phyloP scores from a whole-genome alignment of 345 rosid species.

The Syzygium aqueum region DNA sequence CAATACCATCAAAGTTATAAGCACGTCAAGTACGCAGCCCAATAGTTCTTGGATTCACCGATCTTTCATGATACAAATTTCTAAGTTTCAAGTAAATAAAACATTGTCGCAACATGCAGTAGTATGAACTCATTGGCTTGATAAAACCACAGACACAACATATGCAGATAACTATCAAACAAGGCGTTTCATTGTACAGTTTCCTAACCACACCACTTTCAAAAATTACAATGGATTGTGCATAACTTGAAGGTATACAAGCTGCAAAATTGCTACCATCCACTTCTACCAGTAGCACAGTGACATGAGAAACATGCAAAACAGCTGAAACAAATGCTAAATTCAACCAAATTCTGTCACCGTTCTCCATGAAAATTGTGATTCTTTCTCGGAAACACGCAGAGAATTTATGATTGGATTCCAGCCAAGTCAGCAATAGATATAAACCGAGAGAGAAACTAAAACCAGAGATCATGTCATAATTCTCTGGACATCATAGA shows the following conservation, averaged over 20 bases:
- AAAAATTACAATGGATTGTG: neutral
- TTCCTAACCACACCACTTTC: neutral
- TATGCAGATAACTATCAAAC: neutral
- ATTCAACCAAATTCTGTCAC: too few relatives aligned
- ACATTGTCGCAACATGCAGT: neutral
- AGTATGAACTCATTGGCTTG: neutral
- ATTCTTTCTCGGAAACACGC: neutral
- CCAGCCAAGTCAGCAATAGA: neutral
- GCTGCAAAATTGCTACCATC: too few relatives aligned
- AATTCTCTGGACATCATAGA: neutral
- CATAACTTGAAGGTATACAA: neutral
- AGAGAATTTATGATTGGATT: neutral
- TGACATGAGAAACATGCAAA: too few relatives aligned
- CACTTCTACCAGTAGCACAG: too few relatives aligned
- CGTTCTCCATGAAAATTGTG: too few relatives aligned
- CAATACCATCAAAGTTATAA: neutral
- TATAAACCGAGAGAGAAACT: neutral
- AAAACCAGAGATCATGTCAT: neutral
- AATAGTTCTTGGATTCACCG: neutral
- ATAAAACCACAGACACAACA: neutral
- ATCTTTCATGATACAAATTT: neutral
- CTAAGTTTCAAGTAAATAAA: neutral
- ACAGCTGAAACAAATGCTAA: too few relatives aligned
- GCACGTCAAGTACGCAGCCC: neutral
- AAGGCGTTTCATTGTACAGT: neutral